Base-by-base conservation (phyloP, 1,139 yeast species). In the Candida labiduridarum region DNA sequence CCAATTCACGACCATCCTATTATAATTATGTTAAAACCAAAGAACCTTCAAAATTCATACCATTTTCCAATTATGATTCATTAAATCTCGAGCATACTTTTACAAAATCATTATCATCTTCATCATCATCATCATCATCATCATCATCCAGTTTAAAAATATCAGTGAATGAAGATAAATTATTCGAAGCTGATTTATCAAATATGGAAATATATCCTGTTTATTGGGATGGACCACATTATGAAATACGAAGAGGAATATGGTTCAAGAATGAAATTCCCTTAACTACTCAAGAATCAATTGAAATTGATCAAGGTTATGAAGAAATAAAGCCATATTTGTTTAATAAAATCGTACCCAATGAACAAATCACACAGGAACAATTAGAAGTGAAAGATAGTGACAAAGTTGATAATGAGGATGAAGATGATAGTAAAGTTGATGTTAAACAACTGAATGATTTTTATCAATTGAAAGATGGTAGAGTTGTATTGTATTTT, bases 151-250 rank as follows among this genome's bases (percentile, higher is more conserved):
- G 43, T n/a, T 22, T 49, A 4, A 42, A 33, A 34, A 61, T 87
- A 2, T 79, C 80, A 2, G 97, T 92, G 2, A 86, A 87, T 60
- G 97, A 90, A 59, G 99, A 92, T 60, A 80, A 82, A 31, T 69
- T 92, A 40, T 89, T 87, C 59, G 82, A 84, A 59, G 97, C 90
- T 1, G 83, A 89, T 60, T 56, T 92, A 29, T 57, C 64, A 1
- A 64, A 69, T 6, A 76, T 83, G 64, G 78, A 77, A 48, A 65
- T 92, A 58, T 58, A 70, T 1, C 96, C 98, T 0, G 79, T 86
- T 0, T 92, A 85, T 64, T 92, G 98, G 98, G 85, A 83, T 2
- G 98, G 98, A 1, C 96, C 97, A 0, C 70, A 75, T 0, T 94
- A 84, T 61, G 94, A 88, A 55, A 88, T 92, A 1, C 74, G 97